Conservation (phyloP, 2,329 filamentous ascomycete genomes). For the Penicillium sp. region DNA sequence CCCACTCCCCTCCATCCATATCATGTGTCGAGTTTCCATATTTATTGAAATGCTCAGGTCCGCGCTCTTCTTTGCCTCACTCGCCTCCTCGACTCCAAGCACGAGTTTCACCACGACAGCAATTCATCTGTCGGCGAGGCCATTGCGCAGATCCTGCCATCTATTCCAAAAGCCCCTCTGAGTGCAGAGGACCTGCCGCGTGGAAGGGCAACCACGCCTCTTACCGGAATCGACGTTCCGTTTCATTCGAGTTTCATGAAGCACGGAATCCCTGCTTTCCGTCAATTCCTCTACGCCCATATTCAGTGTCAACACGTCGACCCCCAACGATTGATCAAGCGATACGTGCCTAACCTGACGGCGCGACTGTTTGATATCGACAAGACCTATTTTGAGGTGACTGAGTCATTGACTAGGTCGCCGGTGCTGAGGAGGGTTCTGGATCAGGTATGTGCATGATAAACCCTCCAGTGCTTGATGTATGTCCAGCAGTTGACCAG, state of each 20-base stretch:
- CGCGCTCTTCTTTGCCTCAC: background rate
- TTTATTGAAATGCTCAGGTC: background rate
- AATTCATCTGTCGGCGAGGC: background rate
- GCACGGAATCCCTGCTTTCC: slow-evolving; percentile 95
- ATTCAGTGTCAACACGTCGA: slow-evolving; percentile 66
- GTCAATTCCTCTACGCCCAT: slow-evolving; percentile 92
- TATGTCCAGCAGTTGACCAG: background rate
- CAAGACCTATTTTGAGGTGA: slow-evolving; percentile 87
- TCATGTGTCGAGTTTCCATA: background rate
- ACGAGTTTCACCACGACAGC: background rate
- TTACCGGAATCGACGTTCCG: background rate
- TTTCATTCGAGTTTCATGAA: slow-evolving; percentile 76
- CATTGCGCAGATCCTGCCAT: background rate
- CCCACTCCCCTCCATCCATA: slow-evolving; percentile 72
- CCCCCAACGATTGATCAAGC: slow-evolving; percentile 67
- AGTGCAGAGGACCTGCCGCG: slow-evolving; percentile 65
- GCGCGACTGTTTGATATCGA: slow-evolving; percentile 90
- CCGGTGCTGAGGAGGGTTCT: background rate
- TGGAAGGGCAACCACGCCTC: slow-evolving; percentile 78
- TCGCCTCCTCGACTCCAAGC: slow-evolving; percentile 3
- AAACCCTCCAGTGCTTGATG: slow-evolving; percentile 3
- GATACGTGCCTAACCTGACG: slow-evolving; percentile 98
- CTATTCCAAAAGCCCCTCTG: slow-evolving; percentile 2
- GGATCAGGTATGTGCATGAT: slow-evolving; percentile 1
- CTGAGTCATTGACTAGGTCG: slow-evolving; percentile 1